A percentile compares a stretch with the other conserved stretches of the same genome.
Conservation (phyloP, 805 yeast genomes). For the Lachancea meyersii region DNA sequence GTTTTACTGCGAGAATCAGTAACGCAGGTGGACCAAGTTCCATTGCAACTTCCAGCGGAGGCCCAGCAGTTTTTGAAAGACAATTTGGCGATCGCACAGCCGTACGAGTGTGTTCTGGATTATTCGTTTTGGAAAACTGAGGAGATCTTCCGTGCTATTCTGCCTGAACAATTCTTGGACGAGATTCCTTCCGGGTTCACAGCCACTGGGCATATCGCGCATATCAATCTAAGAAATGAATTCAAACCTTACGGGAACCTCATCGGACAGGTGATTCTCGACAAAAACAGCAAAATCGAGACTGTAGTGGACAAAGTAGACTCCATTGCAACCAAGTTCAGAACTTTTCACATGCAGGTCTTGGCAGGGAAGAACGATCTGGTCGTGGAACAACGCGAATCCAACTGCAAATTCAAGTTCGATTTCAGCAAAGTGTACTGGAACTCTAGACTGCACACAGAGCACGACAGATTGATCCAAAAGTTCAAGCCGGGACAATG, state of each 20-base stretch:
- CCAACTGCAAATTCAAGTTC: constrained; percentile 77
- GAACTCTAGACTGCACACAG: constrained; percentile 93
- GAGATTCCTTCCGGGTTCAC: constrained; percentile 90
- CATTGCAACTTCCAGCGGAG: constrained; percentile 35
- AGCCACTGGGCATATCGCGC: constrained; percentile 93
- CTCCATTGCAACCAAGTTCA: constrained; percentile 75
- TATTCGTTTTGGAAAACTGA: constrained; percentile 88
- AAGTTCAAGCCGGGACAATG: constrained; percentile 59
- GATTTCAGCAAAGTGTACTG: constrained; percentile 94
- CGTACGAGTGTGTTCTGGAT: constrained; percentile 51
- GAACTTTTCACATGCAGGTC: constrained; percentile 92
- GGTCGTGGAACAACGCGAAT: constrained; percentile 75
- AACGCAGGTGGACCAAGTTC: constrained; percentile 34
- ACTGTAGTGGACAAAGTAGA: constrained; percentile 93
- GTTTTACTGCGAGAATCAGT: constrained; percentile 56
- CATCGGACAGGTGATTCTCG: constrained; percentile 86
- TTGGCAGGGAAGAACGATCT: constrained; percentile 73
- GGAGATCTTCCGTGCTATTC: constrained; percentile 67
- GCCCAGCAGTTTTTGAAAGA: constrained; percentile 44
- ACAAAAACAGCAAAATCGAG: constrained; percentile 66
- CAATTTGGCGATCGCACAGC: constrained; percentile 41
- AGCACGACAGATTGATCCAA: constrained; percentile 74
- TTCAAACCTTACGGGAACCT: constrained; percentile 73
- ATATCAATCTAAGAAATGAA: constrained; percentile 75
- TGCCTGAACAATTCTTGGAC: constrained; percentile 60